phyloP scores from a whole-genome alignment of 2,329 filamentous ascomycete species.

The Penicillium sp. region DNA sequence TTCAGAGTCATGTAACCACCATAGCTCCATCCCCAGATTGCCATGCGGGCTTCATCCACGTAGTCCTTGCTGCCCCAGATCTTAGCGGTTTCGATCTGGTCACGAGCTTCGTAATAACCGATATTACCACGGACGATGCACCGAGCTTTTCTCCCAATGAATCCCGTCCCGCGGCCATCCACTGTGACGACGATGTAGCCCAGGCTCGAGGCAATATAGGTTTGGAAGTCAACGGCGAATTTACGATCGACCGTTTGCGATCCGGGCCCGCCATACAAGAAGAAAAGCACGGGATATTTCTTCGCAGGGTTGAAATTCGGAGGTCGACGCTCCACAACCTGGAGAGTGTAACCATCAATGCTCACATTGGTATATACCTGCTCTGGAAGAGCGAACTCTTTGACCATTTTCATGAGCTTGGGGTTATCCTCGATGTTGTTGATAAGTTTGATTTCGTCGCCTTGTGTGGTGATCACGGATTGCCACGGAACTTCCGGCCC shows the following conservation, averaged over 20 bases:
- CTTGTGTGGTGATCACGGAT: constrained; percentile 79
- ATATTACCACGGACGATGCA: constrained; percentile 79
- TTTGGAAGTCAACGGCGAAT: constrained; percentile 84
- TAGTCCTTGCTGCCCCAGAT: constrained; percentile 78
- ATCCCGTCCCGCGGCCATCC: constrained; percentile 89
- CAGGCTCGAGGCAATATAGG: constrained; percentile 77
- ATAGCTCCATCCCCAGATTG: constrained; percentile 98
- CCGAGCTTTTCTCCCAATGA: constrained; percentile 76
- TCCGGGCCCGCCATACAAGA: constrained; percentile 90
- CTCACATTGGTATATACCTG: constrained; percentile 78
- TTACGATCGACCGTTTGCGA: constrained; percentile 80
- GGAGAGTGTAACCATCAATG: constrained; percentile 71
- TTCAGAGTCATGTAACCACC: constrained; percentile 95
- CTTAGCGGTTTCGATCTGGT: constrained; percentile 88
- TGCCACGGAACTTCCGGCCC: constrained; percentile 89
- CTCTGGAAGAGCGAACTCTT: constrained; percentile 75
- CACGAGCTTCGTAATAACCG: constrained; percentile 76
- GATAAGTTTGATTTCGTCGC: constrained; percentile 61
- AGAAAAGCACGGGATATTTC: constrained; percentile 91
- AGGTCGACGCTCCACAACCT: constrained; percentile 78
- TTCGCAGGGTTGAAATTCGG: constrained; percentile 80
- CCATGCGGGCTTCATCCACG: constrained; percentile 74
- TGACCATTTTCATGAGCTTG: constrained; percentile 63
- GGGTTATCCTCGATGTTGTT: constrained; percentile 75
- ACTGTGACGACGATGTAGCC: constrained; percentile 95